Base-by-base conservation (phyloP, 441 rosid species). In the Macaranga tanarius region DNA sequence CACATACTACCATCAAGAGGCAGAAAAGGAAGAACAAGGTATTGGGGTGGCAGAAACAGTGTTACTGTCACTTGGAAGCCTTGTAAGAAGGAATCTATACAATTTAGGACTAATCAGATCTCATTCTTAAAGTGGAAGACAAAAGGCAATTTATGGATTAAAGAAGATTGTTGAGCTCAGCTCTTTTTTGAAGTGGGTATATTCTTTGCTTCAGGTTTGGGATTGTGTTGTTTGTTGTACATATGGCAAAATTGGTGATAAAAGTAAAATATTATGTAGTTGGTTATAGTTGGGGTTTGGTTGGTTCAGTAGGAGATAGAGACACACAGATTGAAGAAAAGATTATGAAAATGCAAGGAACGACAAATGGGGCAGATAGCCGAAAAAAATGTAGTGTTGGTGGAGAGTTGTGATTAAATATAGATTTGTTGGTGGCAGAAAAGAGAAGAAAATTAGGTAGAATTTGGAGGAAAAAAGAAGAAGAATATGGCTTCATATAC, bases 21-120 rank as follows among this genome's bases (percentile, higher is more conserved):
- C 73, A 17, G 92, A 88, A 65, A 75, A 76, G 68, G 93, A 86
- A 75, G 97, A 87, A 52, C 86, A 89, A 40, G 76, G 86, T 1
- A 86, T 48, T 1, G 95, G 95, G 54, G 83, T 79, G 20, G 95
- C 91, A 47, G 97, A 92, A 84, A 75, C 97, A 6, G 89, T 92
- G 80, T 83, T 95, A 80, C 74, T 83, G 31, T 95, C 99, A 65
- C 84, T 95, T 25, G 97, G 97, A 40, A 91, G 97, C 81, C 65
- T 95, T 54, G 97, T 95, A 69, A 86, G 87, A 79, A 91, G 83
- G 91, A 95, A 95, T 83, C 87, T 95, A 0, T 87, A 86, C 92
- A 87, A 82, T 80, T 81, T 95, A 84, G 99, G 99, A 71, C 72
- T 90, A 66, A 86, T 91, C 83, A 87, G 84, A 82, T 92, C 97